Evolutionary conservation across 768 basidiomycete genomes (phyloP), one percentile per base, ranked within the genome.

Genomic region (Mycena epipterygia): DNA sequence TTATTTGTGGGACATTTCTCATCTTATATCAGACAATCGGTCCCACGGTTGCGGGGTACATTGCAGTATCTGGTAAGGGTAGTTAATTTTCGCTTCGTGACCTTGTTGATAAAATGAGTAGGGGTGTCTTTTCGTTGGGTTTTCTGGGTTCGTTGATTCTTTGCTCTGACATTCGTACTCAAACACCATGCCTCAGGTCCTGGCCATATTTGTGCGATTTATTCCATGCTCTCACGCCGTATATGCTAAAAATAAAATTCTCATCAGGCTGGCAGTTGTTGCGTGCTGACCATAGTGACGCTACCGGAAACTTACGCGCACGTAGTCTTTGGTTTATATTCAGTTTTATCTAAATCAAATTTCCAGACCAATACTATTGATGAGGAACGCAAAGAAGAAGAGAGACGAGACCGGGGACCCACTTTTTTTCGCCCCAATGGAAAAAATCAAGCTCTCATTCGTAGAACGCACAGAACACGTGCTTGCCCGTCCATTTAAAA

Each of bases 231-330:
- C 23, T 17, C 27, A 12, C 5, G n/a, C 11, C 14, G 27, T 30
- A 2, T 5, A n/a, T 32, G 11, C 25, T 46, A 19, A 61, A 9
- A 66, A 32, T 44, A 17, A 23, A 37, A 14, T 21, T 1, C 32
- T 14, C 35, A 65, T 23, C 67, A 89, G 88, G 85, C 88, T 35
- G 85, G 84, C 4, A 75, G 82, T 17, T 90, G 89, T 72, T 84
- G 83, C 73, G 29, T 88, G 11, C 52, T 87, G 55, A 83, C 89
- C 27, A 52, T 89, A 13, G 81, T 93, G 52, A 87, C 89, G 25
- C 80, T 91, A 0, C 90, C 90, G 13, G 93, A 95, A 79, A 93
- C 93, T 7, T 94, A 89, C 75, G 80, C 80, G 87, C 88, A 75
- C 67, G 85, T 73, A 13, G 5, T 1, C n/a, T 5, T 29, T 33